Evolutionary conservation across 176 grass and related monocot genomes (phyloP), one percentile per base, ranked within the genome.

Genomic region (Cymbopogon citratus): DNA sequence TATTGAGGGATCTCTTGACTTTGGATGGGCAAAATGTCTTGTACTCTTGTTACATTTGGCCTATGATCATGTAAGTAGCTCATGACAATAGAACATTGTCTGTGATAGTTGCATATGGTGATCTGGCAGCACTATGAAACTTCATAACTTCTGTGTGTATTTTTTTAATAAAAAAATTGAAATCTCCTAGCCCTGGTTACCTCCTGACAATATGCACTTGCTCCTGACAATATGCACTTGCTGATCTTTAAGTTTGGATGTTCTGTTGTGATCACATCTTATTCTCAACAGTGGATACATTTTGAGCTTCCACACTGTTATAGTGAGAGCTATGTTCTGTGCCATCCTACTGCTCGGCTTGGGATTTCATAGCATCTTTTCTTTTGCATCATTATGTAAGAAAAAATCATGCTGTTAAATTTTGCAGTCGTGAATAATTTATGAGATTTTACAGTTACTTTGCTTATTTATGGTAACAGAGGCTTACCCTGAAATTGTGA

Each of bases 361-460:
- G n/a, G 4, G 33, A 41, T 80, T 71, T 44, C 54, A 49, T 31
- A 2, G 4, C 28, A 24, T 66, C 33, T 76, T 76, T 69, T 35
- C 24, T 81, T 75, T 35, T 44, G 11, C 46, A 8, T 40, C n/a
- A 29, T 77, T 71, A 70, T 49, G 13, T 33, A 66, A 62, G 24
- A 19, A 64, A 70, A 13, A 46, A 69, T 27, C 19, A 44, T 54
- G 31, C 71, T 9, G 10, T 15, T 69, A 60, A 38, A 60, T 8
- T 15, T 8, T 77, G 73, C 12, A 73, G 51, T 78, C 24, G 40
- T 70, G 52, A 61, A 38, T 62, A 51, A 46, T 56, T 14, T 73
- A 10, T 54, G 80, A 71, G 74, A 10, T 87, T 12, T 33, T 77
- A 41, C 56, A 77, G 15, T 38, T 19, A 40, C 23, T 70, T 70